Conservation (phyloP, 2,329 filamentous ascomycete species). For the Paradendryphiella salina region DNA sequence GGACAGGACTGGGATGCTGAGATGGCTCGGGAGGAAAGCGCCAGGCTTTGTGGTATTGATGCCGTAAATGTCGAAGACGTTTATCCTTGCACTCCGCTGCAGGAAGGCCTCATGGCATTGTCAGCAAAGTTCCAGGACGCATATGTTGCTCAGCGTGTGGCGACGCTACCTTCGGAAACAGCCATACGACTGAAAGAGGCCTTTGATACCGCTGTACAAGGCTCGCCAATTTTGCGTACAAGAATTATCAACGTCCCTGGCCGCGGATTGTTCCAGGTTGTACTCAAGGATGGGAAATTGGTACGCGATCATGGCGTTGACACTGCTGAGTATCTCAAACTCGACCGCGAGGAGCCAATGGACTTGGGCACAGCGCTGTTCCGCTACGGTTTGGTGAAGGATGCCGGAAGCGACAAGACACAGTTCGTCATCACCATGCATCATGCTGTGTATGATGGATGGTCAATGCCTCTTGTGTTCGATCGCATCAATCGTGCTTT, state of each 20-base stretch:
- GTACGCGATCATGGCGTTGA: slow-evolving; percentile 34
- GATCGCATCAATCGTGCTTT: slow-evolving; percentile 43
- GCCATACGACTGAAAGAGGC: slow-evolving; percentile 41
- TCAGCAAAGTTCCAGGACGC: slow-evolving; percentile 44
- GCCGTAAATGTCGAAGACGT: slow-evolving; percentile 43
- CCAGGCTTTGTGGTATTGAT: slow-evolving; percentile 39
- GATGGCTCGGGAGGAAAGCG: slow-evolving; percentile 45
- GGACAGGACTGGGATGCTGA: slow-evolving; percentile 32
- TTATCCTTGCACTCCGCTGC: slow-evolving; percentile 49
- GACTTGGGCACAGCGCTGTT: slow-evolving; percentile 48
- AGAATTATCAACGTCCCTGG: slow-evolving; percentile 45
- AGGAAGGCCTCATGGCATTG: slow-evolving; percentile 49
- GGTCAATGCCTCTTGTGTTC: slow-evolving; percentile 46
- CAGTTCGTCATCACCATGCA: slow-evolving; percentile 57
- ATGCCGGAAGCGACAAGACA: slow-evolving; percentile 24
- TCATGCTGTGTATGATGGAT: slow-evolving; percentile 58
- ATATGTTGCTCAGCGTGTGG: slow-evolving; percentile 47
- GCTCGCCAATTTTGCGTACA: slow-evolving; percentile 47
- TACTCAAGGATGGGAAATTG: slow-evolving; percentile 39
- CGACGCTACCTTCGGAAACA: slow-evolving; percentile 38
- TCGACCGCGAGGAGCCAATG: slow-evolving; percentile 43
- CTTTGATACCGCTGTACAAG: slow-evolving; percentile 42
- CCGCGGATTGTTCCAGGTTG: slow-evolving; percentile 47
- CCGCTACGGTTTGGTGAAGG: slow-evolving; percentile 44
- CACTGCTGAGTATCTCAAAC: slow-evolving; percentile 41